These are phyloP conservation scores for Eucalyptus cloeziana DNA, from an alignment of 345 rosid species.

Conservation along the genomic window DNA sequence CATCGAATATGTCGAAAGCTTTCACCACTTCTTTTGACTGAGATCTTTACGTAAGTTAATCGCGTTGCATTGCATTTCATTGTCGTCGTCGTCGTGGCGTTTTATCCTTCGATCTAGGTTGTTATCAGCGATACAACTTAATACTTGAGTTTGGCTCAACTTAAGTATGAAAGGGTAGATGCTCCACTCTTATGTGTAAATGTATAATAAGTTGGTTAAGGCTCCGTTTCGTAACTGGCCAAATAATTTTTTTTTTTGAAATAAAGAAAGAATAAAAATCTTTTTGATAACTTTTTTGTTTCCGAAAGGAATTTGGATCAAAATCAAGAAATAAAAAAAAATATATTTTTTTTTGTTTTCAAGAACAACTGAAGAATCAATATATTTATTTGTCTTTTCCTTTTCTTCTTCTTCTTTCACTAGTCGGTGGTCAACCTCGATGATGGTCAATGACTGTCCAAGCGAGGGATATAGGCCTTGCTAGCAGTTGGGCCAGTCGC, in stretches of 20 bases:
- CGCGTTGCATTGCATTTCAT: not conserved
- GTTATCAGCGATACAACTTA: not conserved
- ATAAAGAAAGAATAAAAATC: rapidly evolving
- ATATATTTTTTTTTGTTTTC: rapidly evolving
- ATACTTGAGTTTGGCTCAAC: not conserved
- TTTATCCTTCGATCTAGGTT: not conserved
- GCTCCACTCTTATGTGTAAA: not conserved
- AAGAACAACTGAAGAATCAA: no score
- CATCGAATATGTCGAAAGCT: not conserved
- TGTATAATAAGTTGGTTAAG: not conserved
- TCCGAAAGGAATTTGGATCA: no score
- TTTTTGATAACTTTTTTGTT: rapidly evolving
- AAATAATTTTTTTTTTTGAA: no score
- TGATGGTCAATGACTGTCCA: no score
- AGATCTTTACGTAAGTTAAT: not conserved
- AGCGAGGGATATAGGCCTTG: no score
- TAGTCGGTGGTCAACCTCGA: no score
- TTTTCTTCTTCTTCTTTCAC: no score
- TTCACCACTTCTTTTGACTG: not conserved
- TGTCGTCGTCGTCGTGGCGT: not conserved
- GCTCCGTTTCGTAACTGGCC: no score
- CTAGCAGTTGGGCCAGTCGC: rapidly evolving
- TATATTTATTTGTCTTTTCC: no score
- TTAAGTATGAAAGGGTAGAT: not conserved
- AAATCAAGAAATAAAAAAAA: no score